Evolutionary conservation across 2,329 filamentous ascomycete species (phyloP).

Genomic region (Aspergillus carbonarius): DNA sequence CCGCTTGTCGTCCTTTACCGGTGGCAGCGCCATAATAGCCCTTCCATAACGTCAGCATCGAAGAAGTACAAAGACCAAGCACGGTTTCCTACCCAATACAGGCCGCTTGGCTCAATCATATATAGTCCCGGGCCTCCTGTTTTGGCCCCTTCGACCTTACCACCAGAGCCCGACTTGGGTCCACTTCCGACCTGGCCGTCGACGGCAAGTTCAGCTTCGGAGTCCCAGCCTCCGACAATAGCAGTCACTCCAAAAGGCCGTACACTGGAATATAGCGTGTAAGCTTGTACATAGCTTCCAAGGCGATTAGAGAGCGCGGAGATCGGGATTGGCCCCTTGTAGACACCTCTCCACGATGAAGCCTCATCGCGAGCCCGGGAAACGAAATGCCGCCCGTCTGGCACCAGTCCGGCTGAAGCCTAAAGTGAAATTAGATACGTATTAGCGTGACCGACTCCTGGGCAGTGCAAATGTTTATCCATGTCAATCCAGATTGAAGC

Average conservation of each 20-base stretch:
- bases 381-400: slow-evolving; percentile 93
- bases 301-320: slow-evolving; percentile 87
- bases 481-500: slow-evolving; percentile 13
- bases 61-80: neutral
- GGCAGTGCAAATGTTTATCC: neutral
- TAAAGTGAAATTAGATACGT: slow-evolving; percentile 36
- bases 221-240: slow-evolving; percentile 92
- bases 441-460: slow-evolving; percentile 7
- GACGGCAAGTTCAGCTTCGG: slow-evolving; percentile 77
- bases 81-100: slow-evolving; percentile 72
- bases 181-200: slow-evolving; percentile 88
- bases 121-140: slow-evolving; percentile 91
- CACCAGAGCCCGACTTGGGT: slow-evolving; percentile 75
- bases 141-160: slow-evolving; percentile 72
- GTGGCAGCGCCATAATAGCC: slow-evolving; percentile 98
- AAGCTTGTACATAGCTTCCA: slow-evolving; percentile 94
- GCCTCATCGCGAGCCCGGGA: slow-evolving; percentile 93
- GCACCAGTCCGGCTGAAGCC: slow-evolving; percentile 92
- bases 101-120: slow-evolving; percentile 97
- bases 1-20: slow-evolving; percentile 92
- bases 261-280: slow-evolving; percentile 95
- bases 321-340: slow-evolving; percentile 91
- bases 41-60: slow-evolving; percentile 39
- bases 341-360: slow-evolving; percentile 82
- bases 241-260: slow-evolving; percentile 95